Evolutionary conservation across 768 basidiomycete genomes (phyloP).

Genomic region (Chalciporus piperatus): DNA sequence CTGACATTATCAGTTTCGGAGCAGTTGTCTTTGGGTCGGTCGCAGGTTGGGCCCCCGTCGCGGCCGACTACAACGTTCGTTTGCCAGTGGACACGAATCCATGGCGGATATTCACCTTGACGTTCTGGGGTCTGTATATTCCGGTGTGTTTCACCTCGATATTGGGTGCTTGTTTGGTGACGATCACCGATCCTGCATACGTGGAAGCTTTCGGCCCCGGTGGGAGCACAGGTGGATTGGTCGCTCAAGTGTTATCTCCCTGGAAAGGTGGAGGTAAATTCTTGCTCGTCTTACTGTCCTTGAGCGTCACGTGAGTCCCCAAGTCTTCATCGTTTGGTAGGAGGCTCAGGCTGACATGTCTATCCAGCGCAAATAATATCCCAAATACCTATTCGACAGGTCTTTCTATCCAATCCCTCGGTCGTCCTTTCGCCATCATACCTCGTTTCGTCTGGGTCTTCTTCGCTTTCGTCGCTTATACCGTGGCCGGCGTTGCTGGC

Average conservation of each 20-base stretch:
- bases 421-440: conserved; percentile 40
- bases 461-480: conserved; percentile 38
- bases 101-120: conserved; percentile 45
- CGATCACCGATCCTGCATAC: conserved; percentile 40
- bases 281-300: conserved; percentile 39
- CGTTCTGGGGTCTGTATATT: conserved; percentile 50
- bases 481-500: conserved; percentile 39
- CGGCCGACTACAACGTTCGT: conserved; percentile 54
- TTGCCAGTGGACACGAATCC: conserved; percentile 43
- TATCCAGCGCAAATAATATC: conserved; percentile 37
- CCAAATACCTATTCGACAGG: conserved; percentile 47
- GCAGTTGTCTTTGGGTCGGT: conserved; percentile 49
- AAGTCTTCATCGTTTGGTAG: neutral
- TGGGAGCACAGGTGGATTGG: conserved; percentile 43
- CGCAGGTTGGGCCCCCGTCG: conserved; percentile 50
- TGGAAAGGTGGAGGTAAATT: conserved; percentile 44
- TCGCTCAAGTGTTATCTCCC: conserved; percentile 42
- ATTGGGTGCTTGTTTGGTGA: conserved; percentile 41
- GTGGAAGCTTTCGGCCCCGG: conserved; percentile 36
- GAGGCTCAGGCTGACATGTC: neutral
- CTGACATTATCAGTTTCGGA: conserved; percentile 51
- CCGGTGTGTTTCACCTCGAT: conserved; percentile 39
- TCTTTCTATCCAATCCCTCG: conserved; percentile 44
- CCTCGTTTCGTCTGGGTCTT: conserved; percentile 48
- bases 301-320: conserved; percentile 40